Base-by-base conservation (phyloP, 1,139 yeast genomes). In the Suhomyces guaymorum region DNA sequence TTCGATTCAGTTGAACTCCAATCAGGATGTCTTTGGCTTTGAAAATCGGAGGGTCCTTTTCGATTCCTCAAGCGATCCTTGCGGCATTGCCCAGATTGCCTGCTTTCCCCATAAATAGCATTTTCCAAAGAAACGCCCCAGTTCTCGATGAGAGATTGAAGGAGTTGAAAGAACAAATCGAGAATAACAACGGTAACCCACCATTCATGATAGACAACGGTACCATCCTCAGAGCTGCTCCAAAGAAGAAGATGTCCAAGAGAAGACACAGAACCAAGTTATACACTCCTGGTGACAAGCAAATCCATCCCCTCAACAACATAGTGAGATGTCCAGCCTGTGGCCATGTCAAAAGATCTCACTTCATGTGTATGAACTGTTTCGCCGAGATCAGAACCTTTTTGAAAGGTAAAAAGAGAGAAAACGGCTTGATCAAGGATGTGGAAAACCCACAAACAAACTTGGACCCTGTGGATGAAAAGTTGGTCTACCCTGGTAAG, bases 321-420 rank as follows among this genome's bases (percentile, higher is more conserved):
- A 66, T 92, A 50, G 87, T 84, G 45, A 77, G 95, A 57, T 92
- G 98, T 59, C 96, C 97, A 4, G 84, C 96, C 1, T 92, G 98
- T 65, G 98, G 98, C 27, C 85, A 86, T 45, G 84, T 80, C 49
- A 90, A 90, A 63, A 74, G 97, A 54, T 80, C 94, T 2, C 96
- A 90, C 59, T 80, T 89, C 38, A 73, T 90, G 58, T 90, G 98
- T 63, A 88, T 88, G 95, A 78, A 85, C 55, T 90, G 98, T 63
- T 90, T 88, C 43, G 79, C 75, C 25, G 92, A 88, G 57, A 84
- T 90, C 52, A 82, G 78, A 56, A 66, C 74, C 36, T 71, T 85
- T 35, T 85, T 96, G 82, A 70, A 70, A 51, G 56, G 51, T 15
- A 82, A 77, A 50, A 66, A 70, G 50, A 70, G 52, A 30, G 50